These are phyloP conservation scores for Smallanthus sonchifolius DNA, from an alignment of 129 eudicot species.

Conservation along the genomic window DNA sequence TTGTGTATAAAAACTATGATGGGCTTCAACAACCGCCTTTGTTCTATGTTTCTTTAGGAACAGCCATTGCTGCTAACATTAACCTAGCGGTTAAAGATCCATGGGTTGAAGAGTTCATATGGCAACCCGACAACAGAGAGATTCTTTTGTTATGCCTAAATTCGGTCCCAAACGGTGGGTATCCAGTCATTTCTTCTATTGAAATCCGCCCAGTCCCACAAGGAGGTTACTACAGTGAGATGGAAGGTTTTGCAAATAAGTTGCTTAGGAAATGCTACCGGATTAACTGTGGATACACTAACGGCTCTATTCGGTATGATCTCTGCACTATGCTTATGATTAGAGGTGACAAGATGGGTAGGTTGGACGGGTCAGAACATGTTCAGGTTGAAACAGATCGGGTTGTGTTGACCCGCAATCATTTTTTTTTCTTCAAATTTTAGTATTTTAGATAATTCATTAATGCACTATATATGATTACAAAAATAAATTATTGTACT, in stretches of 20 bases:
- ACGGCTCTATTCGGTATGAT: slow-evolving; percentile 66
- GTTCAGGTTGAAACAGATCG: neutral
- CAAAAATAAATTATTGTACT: neutral
- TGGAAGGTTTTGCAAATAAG: slow-evolving; percentile 41
- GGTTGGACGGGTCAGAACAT: neutral
- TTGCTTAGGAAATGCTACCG: slow-evolving; percentile 61
- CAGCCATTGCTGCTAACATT: slow-evolving; percentile 46
- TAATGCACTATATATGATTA: neutral
- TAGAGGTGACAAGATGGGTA: neutral
- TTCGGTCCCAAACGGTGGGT: slow-evolving; percentile 62
- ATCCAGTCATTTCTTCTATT: slow-evolving; percentile 74
- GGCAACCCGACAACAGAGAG: slow-evolving; percentile 53
- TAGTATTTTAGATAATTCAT: neutral
- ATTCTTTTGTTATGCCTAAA: slow-evolving; percentile 55
- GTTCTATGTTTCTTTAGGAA: slow-evolving; percentile 77
- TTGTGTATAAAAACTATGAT: slow-evolving; percentile 81
- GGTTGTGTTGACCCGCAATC: neutral
- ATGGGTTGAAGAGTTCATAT: slow-evolving; percentile 81
- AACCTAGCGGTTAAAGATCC: slow-evolving; percentile 64
- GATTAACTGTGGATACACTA: slow-evolving; percentile 70
- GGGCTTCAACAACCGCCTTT: slow-evolving; percentile 62
- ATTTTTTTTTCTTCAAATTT: neutral
- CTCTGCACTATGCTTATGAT: neutral
- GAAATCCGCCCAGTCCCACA: slow-evolving; percentile 80
- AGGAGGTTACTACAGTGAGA: slow-evolving; percentile 52